Conservation (phyloP, 257 asterid genomes). For the Asclepias syriaca region DNA sequence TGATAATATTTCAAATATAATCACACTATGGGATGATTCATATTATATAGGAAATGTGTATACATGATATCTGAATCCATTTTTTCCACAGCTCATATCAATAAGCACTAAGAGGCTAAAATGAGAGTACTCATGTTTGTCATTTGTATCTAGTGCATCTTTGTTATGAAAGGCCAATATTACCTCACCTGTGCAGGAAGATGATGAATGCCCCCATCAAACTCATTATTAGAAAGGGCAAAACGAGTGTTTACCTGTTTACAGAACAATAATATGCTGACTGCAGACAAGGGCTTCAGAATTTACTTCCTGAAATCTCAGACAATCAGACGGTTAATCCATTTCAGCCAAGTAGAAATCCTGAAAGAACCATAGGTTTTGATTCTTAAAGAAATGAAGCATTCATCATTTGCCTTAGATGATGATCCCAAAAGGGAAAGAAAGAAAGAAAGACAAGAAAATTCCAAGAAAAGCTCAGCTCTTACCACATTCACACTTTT, state of each 20-base stretch:
- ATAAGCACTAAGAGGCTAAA: slow-evolving; percentile 2
- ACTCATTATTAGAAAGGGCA: not conserved
- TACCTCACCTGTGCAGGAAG: not conserved
- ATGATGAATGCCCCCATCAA: not conserved
- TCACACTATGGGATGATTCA: not conserved
- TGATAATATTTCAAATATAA: not conserved
- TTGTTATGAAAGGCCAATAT: not conserved
- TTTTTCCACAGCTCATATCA: not conserved
- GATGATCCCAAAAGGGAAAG: too few species aligned
- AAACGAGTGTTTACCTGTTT: not conserved
- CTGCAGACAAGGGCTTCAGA: not conserved
- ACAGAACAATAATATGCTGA: not conserved
- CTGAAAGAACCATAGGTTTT: not conserved
- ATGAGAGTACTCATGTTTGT: not conserved
- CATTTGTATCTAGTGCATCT: not conserved
- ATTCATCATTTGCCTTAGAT: too few species aligned
- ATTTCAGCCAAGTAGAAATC: not conserved
- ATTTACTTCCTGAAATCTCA: not conserved
- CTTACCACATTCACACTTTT: not conserved
- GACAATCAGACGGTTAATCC: not conserved
- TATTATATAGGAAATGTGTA: not conserved
- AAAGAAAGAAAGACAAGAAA: too few species aligned
- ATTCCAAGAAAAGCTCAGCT: too few species aligned
- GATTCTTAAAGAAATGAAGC: not conserved
- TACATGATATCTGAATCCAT: not conserved